phyloP scores from a whole-genome alignment of 1,284 basidiomycete genomes.

The Apiotrichum porosum region DNA sequence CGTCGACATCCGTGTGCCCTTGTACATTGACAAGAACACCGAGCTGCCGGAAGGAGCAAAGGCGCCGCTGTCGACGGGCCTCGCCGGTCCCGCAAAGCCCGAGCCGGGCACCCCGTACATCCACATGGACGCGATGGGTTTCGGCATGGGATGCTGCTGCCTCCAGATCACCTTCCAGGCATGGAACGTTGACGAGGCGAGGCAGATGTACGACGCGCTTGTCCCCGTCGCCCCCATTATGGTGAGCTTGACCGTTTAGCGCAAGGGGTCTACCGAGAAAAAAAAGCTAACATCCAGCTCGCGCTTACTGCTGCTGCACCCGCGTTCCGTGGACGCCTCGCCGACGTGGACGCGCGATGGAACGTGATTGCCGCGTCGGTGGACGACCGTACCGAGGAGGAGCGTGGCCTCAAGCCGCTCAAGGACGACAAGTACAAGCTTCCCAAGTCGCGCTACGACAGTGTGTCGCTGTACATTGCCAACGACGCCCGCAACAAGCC shows the following conservation, averaged over 20 bases:
- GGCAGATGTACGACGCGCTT: slow-evolving; percentile 88
- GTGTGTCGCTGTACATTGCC: slow-evolving; percentile 90
- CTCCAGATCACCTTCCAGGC: slow-evolving; percentile 97
- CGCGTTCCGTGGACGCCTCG: slow-evolving; percentile 86
- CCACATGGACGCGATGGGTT: slow-evolving; percentile 99
- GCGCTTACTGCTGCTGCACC: slow-evolving; percentile 93
- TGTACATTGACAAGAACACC: slow-evolving; percentile 84
- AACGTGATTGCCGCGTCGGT: slow-evolving; percentile 96
- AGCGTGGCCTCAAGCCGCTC: slow-evolving; percentile 82
- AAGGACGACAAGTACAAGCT: slow-evolving; percentile 69
- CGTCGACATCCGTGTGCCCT: slow-evolving; percentile 90
- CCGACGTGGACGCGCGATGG: slow-evolving; percentile 98
- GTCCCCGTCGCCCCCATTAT: slow-evolving; percentile 92
- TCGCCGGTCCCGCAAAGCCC: slow-evolving; percentile 43
- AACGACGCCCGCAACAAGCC: slow-evolving; percentile 78
- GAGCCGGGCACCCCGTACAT: slow-evolving; percentile 61
- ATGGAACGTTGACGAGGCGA: slow-evolving; percentile 85
- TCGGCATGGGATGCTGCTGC: slow-evolving; percentile 99
- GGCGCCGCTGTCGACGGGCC: slow-evolving; percentile 10
- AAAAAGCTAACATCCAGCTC: slow-evolving; percentile 45
- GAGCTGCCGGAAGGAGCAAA: slow-evolving; percentile 26
- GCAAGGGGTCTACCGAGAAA: slow-evolving; percentile 50
- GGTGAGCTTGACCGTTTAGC: too few species aligned
- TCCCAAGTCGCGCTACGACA: slow-evolving; percentile 95
- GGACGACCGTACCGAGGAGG: slow-evolving; percentile 92